Base-by-base conservation (phyloP, 2,329 filamentous ascomycete genomes). In the Aspergillus clavatus region DNA sequence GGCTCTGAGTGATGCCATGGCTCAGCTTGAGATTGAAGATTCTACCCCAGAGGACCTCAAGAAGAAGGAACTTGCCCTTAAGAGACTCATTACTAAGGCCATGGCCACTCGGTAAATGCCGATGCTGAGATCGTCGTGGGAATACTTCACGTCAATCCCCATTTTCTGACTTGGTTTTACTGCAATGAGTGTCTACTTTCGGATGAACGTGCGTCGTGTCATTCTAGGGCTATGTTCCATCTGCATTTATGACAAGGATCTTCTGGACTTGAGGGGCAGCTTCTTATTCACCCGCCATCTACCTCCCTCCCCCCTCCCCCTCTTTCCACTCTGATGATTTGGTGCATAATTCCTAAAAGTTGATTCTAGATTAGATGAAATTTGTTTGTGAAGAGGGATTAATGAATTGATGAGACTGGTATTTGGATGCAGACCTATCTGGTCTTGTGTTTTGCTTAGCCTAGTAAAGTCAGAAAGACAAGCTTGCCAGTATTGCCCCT, bases 41-140 rank as follows among this genome's bases (percentile, higher is more conserved):
- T 87, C 88, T 46, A 75, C 77, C 53, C 87, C 89, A 51, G 94
- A 98, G 62, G 93, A 98, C 70, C 80, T 98, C 62, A 97, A 95
- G 88, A 97, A 97, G 89, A 95, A 96, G 85, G 93, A 98, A 81
- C 80, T 98, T 58, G 89, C 89, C 51, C 82, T 98, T 56, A 98
- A 97, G 89, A 82, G 93, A 67, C 82, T 95, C 61, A 90, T 98
- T 64, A 98, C 93, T 75, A 98, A 97, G 86, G 90, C 87, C 64
- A 95, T 95, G 88, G 84, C 88, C 56, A 90, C 88, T 67, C 84
- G 88, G 74, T 95, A 90, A 83, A 70, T 46, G 45, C 39, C 7
- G 19, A 35, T 10, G 31, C 31, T 11, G 18, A 8, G 31, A 18
- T 10, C 31, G 18, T 12, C 7, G 10, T 35, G 31, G 12, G 31